Base-by-base conservation (phyloP, 2,329 filamentous ascomycete genomes). In the Colletotrichum nymphaeae region DNA sequence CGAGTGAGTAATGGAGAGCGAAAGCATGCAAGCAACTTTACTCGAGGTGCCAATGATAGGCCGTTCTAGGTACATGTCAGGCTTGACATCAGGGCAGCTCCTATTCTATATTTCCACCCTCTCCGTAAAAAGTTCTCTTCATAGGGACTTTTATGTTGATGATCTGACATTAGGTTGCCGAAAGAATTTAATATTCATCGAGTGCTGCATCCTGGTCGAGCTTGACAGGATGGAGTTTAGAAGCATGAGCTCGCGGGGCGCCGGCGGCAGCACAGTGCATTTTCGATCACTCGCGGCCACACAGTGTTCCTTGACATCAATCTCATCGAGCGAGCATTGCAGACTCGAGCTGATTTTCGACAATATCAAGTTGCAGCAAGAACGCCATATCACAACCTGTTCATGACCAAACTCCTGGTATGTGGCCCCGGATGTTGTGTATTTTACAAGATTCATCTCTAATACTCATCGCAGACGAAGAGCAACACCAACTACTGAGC, bases 221-320 rank as follows among this genome's bases (percentile, higher is more conserved):
- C 30, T 32, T 32, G 30, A 32, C 30, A 58, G 26, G 62, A 14
- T n/a, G 35, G 35, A 16, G 35, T 14, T 42, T 42, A 42, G 14
- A 42, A 19, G 52, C 52, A 37, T 59, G 22, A 26, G 62, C 62
- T 37, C 22, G 49, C 30, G n/a, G 49, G 49, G 52, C 30, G 32
- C 56, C 62, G n/a, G 32, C 67, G 55, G 56, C 42, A 32, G 30
- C 63, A 66, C 62, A 66, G 67, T 70, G 66, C 67, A 28, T 22
- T 19, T n/a, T 11, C 19, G n/a, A 11, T 49, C n/a, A 22, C 8
- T 49, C 7, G 42, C 42, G 42, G 16, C 19, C 42, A 49, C 42
- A 49, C 42, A 8, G 42, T 9, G 19, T 49, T 4, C 19, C 19
- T 22, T 4, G 42, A 49, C 19, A n/a, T 49, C 19, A 22, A n/a